Base-by-base conservation (phyloP, 495 filamentous ascomycete species). In the Daldinia loculata region DNA sequence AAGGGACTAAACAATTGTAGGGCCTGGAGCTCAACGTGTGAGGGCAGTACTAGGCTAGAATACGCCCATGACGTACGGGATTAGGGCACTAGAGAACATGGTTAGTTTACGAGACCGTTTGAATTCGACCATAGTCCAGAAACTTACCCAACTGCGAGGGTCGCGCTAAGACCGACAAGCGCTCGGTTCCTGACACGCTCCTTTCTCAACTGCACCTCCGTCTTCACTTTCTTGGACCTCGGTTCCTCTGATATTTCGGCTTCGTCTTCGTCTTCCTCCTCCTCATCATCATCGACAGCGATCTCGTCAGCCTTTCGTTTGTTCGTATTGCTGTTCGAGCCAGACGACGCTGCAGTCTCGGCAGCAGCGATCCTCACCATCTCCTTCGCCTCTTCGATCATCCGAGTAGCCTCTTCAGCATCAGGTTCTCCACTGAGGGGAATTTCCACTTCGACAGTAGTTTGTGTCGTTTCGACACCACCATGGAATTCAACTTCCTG, bases 281-380 rank as follows among this genome's bases (percentile, higher is more conserved):
- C 82, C 22, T 78, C 74, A 0, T 80, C 78, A 30, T 83, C 76
- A 5, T 79, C 77, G 36, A 66, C 78, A 14, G 83, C 82, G 15
- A 93, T 81, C 30, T 96, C 94, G 11, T 91, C 91, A 0, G 87
- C 88, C 82, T 97, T 98, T 71, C 95, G 88, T 86, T 98, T 98
- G 57, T 80, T 77, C 76, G 85, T 89, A 75, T 85, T 89, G 39
- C 79, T 84, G 39, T 82, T 74, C 29, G 80, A 77, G 8, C 75
- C 76, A n/a, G 81, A 74, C 15, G 61, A 73, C 6, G 66, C 61
- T 6, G 79, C 78, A 32, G 89, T 84, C 51, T 87, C 78, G 67
- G 89, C 88, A 52, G 84, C 84, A 45, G 92, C 93, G 60, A 92
- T 91, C 57, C 91, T 87, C 6, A 98, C 95, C 93, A 98, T 97